phyloP scores from a whole-genome alignment of 176 grass and related monocot species.

The Melocanna baccifera region DNA sequence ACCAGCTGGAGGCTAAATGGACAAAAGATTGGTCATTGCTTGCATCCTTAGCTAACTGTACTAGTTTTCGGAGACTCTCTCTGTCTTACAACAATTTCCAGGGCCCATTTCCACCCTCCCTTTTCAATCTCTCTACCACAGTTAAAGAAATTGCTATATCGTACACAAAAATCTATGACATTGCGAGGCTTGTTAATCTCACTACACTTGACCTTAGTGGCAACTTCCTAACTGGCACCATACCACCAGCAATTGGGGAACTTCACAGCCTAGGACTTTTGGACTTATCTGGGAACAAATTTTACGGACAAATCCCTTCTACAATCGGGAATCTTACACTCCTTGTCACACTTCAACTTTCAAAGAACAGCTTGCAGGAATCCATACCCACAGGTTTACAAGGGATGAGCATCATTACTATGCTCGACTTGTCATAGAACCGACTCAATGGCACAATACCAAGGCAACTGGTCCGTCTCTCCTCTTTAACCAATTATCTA shows the following conservation, averaged over 20 bases:
- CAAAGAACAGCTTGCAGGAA: constrained; percentile 12
- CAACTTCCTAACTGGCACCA: constrained; percentile 6
- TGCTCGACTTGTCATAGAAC: constrained; percentile 15
- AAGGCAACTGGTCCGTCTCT: neutral
- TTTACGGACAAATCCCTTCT: constrained; percentile 22
- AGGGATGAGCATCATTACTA: constrained; percentile 1
- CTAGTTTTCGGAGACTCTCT: neutral
- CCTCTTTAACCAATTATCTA: constrained; percentile 7
- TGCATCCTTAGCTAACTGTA: neutral
- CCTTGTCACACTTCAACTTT: neutral
- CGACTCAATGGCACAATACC: constrained; percentile 20
- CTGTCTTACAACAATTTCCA: constrained; percentile 13
- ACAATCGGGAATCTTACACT: neutral
- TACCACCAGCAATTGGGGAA: constrained; percentile 5
- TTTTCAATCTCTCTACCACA: constrained; percentile 10
- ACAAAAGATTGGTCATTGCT: constrained; percentile 10
- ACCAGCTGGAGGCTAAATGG: constrained; percentile 14
- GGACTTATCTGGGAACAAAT: constrained; percentile 5
- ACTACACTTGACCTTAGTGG: neutral
- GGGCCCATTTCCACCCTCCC: neutral
- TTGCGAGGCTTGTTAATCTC: neutral
- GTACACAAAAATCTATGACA: constrained; percentile 8
- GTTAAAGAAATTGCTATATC: neutral
- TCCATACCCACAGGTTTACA: constrained; percentile 18
- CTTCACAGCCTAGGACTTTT: neutral